Base-by-base conservation (phyloP, 208 protist species). In the Plasmodiophora brassicae region DNA sequence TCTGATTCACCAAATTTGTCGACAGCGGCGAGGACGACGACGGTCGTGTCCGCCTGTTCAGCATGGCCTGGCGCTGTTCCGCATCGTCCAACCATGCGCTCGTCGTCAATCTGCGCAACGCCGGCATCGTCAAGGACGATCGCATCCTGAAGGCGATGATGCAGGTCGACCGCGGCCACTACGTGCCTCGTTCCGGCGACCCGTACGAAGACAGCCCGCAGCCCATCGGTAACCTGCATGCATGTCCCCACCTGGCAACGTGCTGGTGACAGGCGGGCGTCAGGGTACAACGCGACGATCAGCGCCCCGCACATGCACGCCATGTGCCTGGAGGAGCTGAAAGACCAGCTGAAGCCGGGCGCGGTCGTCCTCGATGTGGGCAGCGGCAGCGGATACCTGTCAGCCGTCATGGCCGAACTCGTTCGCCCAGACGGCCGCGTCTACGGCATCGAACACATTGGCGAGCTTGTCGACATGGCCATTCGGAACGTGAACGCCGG, bases 291-390 rank as follows among this genome's bases (percentile, higher is more conserved):
- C 41, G 78, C 65, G 46, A 91, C 89, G 5, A 91, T 91, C n/a
- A 46, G 25, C 5, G 89, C 89, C 0, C 89, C 89, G 0, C 89
- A 91, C 32, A 91, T 91, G 87, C 89, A 91, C 71, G 89, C 88
- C 0, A 35, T 83, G 25, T 32, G 38, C 22, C 0, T 91, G 0
- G 84, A 91, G 28, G 22, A 43, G 22, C 32, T 85, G 0, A 0
- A 1, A 39, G 0, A 0, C 32, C 25, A 45, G 14, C 8, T 91
- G 5, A 14, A 91, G 25, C 32, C 39, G 41, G 88, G 84, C 0
- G 8, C 54, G 44, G 39, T 1, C 22, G 39, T 84, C 54, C 45
- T 91, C 8, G 89, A 91, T 28, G 88, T 91, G 22, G 89, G 89
- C 44, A 1, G 46, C 22, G 89, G 89, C 28, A 84, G 44, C 38